phyloP scores from a whole-genome alignment of 208 protist species.

The Leishmania tropica region DNA sequence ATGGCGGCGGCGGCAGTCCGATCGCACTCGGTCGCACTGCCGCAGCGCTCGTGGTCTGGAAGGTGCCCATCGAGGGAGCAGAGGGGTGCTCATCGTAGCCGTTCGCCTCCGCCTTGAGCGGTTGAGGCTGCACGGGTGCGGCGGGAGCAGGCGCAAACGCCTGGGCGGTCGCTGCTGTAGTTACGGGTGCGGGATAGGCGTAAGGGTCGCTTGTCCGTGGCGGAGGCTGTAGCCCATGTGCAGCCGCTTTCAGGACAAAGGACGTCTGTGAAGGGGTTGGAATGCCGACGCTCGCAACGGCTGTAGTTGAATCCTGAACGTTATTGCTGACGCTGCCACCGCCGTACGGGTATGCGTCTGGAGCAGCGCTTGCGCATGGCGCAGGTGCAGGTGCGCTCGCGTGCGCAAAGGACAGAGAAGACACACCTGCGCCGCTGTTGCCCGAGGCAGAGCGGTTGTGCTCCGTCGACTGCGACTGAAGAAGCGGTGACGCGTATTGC shows the following conservation, averaged over 20 bases:
- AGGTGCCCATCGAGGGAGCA: constrained; percentile 6
- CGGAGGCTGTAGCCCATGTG: not conserved
- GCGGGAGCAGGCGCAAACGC: not conserved
- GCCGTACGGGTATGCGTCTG: not conserved
- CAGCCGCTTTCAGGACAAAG: not conserved
- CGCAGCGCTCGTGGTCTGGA: not conserved
- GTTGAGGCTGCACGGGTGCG: not conserved
- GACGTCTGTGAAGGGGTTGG: not conserved
- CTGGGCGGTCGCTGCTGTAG: not conserved
- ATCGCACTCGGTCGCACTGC: not conserved
- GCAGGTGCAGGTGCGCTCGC: not conserved
- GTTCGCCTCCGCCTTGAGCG: not conserved
- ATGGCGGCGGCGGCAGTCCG: constrained; percentile 23
- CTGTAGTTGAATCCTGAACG: not conserved
- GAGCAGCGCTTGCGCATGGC: not conserved
- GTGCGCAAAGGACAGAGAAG: constrained; percentile 2
- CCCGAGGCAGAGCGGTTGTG: not conserved
- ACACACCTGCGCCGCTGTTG: not conserved
- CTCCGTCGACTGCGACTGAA: not conserved
- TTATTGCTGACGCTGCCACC: not conserved
- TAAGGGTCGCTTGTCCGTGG: not conserved
- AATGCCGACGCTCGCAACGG: not conserved
- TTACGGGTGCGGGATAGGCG: constrained; percentile 8
- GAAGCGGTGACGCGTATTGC: not conserved
- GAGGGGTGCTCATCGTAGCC: constrained; percentile 2